Conservation (phyloP, 2,329 filamentous ascomycete species). For the Cyphellophora europaea region DNA sequence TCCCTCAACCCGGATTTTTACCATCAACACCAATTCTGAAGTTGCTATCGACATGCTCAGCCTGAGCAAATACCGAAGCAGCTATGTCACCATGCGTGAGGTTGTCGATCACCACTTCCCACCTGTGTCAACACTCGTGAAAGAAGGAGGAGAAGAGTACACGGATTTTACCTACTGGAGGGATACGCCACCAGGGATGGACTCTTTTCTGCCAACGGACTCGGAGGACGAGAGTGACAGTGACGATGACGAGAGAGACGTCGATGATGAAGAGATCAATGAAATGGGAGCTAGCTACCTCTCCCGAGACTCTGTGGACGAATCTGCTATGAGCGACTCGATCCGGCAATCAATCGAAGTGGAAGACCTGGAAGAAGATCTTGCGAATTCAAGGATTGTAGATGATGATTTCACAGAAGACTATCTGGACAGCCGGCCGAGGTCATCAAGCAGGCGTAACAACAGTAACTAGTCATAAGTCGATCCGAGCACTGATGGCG, state of each 20-base stretch:
- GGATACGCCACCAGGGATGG: conserved; percentile 70
- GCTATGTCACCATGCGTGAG: conserved; percentile 93
- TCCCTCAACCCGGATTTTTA: conserved; percentile 88
- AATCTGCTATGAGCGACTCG: conserved; percentile 33
- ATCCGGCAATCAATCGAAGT: conserved; percentile 13
- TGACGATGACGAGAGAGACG: conserved; percentile 42
- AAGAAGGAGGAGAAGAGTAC: conserved; percentile 83
- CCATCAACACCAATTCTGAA: conserved; percentile 96
- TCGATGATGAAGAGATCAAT: conserved; percentile 29
- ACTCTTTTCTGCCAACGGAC: conserved; percentile 82
- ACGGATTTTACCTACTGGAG: conserved; percentile 98
- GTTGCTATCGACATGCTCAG: conserved; percentile 83
- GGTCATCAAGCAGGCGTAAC: no score
- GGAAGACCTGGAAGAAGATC: conserved; percentile 8
- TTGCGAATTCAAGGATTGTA: conserved; percentile 9
- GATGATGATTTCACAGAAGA: conserved; percentile 25
- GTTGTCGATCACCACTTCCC: conserved; percentile 98
- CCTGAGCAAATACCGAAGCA: conserved; percentile 90
- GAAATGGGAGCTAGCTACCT: conserved; percentile 49
- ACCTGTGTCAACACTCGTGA: conserved; percentile 75
- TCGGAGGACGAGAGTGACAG: conserved; percentile 44
- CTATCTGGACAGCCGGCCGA: conserved; percentile 10
- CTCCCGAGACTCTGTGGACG: conserved; percentile 42
- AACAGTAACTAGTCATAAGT: no score
- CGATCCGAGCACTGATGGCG: no score